phyloP scores from a whole-genome alignment of 768 basidiomycete species.

The Favolaschia claudopus region DNA sequence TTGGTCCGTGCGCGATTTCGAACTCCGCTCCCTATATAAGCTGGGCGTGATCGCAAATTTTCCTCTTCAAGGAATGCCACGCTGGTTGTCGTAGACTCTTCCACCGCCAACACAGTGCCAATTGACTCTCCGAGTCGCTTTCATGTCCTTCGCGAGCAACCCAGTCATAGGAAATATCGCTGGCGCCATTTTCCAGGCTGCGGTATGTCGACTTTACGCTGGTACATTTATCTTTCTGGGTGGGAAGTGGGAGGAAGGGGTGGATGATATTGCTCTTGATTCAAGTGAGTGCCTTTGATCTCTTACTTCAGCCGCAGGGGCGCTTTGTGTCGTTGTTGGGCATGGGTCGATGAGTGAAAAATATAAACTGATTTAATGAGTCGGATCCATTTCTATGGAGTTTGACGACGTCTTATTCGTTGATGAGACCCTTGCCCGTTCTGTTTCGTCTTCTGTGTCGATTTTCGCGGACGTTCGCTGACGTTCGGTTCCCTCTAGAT shows the following conservation, averaged over 20 bases:
- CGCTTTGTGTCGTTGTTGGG: too few species aligned
- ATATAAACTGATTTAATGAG: slow-evolving; percentile 61
- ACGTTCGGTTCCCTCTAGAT: not conserved
- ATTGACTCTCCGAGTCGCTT: slow-evolving; percentile 46
- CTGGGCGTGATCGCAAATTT: not conserved
- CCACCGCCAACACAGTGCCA: slow-evolving; percentile 58
- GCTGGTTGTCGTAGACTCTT: slow-evolving; percentile 49
- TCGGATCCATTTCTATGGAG: slow-evolving; percentile 46
- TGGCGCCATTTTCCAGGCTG: slow-evolving; percentile 44
- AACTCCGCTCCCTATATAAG: not conserved
- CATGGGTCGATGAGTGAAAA: slow-evolving; percentile 56
- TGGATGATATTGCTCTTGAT: too few species aligned
- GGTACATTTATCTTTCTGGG: slow-evolving; percentile 41
- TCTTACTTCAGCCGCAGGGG: not conserved
- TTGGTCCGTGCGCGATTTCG: slow-evolving; percentile 15
- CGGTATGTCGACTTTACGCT: slow-evolving; percentile 56
- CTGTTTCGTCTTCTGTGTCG: slow-evolving; percentile 10
- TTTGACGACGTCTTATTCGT: slow-evolving; percentile 43
- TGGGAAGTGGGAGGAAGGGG: not conserved
- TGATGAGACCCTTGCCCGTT: slow-evolving; percentile 41
- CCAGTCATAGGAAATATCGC: slow-evolving; percentile 59
- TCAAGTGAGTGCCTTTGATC: slow-evolving; percentile 18
- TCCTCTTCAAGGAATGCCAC: slow-evolving; percentile 53
- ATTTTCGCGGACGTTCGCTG: slow-evolving; percentile 4
- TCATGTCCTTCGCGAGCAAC: slow-evolving; percentile 51